Conservation (phyloP, 768 basidiomycete genomes). For the Boletus rufocinnamomeus region DNA sequence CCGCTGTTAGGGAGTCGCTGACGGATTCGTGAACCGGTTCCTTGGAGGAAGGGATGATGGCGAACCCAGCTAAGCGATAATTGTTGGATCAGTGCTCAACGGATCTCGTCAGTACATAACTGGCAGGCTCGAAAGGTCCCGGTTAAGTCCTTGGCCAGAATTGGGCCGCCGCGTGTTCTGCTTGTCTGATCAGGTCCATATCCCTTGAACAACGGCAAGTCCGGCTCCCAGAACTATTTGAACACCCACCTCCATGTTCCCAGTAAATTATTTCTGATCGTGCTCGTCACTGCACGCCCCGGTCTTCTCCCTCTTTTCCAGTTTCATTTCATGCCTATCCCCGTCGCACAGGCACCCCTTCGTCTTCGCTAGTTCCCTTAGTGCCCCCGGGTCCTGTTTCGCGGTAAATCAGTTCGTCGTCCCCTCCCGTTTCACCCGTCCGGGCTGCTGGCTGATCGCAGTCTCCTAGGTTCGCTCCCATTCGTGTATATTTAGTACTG, state of each 20-base stretch:
- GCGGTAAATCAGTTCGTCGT: conserved; percentile 14
- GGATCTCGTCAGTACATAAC: conserved; percentile 19
- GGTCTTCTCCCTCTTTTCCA: not conserved
- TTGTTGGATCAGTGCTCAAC: conserved; percentile 9
- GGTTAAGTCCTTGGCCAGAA: conserved; percentile 29
- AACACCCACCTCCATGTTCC: conserved; percentile 31
- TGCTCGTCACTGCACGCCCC: conserved; percentile 11
- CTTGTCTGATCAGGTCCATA: conserved; percentile 28
- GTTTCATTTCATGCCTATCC: conserved; percentile 32
- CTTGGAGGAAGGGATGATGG: conserved; percentile 11
- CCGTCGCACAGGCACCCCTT: conserved; percentile 24
- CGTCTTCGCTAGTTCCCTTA: conserved; percentile 10
- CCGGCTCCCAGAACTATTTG: conserved; percentile 34
- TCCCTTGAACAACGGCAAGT: conserved; percentile 29
- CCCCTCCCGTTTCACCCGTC: not conserved
- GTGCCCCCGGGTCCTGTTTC: not conserved
- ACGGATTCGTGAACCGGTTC: conserved; percentile 24
- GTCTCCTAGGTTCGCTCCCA: conserved; percentile 21
- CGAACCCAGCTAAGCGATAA: conserved; percentile 11
- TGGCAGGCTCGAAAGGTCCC: conserved; percentile 10
- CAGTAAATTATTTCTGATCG: conserved; percentile 33
- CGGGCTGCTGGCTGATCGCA: conserved; percentile 1
- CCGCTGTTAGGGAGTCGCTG: conserved; percentile 30
- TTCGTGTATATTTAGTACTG: conserved; percentile 39
- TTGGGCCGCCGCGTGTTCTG: conserved; percentile 30